Base-by-base conservation (phyloP, 257 asterid genomes). In the Solanum virginianum region DNA sequence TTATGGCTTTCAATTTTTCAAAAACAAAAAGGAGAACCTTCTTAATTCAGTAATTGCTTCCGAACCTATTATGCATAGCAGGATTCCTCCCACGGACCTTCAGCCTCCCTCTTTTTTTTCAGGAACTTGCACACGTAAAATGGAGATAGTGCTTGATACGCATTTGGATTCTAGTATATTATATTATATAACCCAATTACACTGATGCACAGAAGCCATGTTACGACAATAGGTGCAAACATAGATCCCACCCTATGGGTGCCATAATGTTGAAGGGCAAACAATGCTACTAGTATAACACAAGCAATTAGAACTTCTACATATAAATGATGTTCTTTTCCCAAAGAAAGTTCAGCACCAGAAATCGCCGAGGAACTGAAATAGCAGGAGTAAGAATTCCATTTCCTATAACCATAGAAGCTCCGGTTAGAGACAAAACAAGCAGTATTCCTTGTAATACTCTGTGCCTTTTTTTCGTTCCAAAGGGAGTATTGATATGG, bases 351-450 rank as follows among this genome's bases (percentile, higher is more conserved):
- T 85, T 95, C 98, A 62, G 94, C 93, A 47, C 98, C 98, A 53
- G 98, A 95, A 87, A 95, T 97, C 4, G 98, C 98, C 9, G 98
- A 95, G 88, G 92, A 95, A 86, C 98, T 36, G 98, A 95, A 89
- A 95, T 89, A 5, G 98, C 93, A 13, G 98, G 98, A n/a, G 98
- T 91, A 87, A 95, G 91, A 72, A 95, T 90, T 75, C 98, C 98
- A 87, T 95, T 98, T n/a, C 98, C 98, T 83, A 95, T 95, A 82
- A 95, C 98, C 98, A 95, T 95, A 95, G 97, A 95, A 92, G 98
- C 98, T 74, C 98, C 98, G 84, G 91, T 83, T 45, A 95, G 86
- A 86, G 98, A 94, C 92, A 95, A 88, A 11, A 94, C 49, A 82
- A 95, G 93, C 91, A 95, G 88, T 86, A 90, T 80, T 66, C 91